Evolutionary conservation across 2,329 filamentous ascomycete genomes (phyloP).

Genomic region (Seiridium cupressi): DNA sequence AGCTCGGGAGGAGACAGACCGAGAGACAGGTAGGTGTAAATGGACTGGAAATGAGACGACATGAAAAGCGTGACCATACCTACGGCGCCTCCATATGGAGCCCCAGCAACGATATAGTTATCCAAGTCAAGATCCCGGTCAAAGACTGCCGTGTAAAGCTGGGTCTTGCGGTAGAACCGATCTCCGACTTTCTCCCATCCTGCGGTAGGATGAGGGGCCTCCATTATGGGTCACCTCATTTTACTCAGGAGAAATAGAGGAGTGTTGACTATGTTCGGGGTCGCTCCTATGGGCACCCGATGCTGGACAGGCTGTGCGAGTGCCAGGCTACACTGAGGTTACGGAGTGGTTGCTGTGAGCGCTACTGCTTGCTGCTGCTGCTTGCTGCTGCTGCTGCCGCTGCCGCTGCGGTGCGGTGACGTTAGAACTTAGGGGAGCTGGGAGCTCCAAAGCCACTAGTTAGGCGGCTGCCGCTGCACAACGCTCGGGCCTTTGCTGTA

Average conservation of each 20-base stretch:
- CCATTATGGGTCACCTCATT: conserved; percentile 45
- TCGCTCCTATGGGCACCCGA: no score
- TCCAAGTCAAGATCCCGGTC: conserved; percentile 92
- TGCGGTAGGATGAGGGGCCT: conserved; percentile 66
- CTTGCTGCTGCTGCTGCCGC: no score
- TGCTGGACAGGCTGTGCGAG: no score
- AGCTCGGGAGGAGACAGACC: background rate
- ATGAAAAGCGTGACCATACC: conserved; percentile 50
- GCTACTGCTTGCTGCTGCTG: no score
- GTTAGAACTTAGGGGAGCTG: background rate
- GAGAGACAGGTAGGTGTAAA: background rate
- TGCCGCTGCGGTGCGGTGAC: background rate
- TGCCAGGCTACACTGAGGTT: no score
- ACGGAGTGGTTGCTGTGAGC: no score
- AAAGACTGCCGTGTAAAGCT: conserved; percentile 90
- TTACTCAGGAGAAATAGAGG: background rate
- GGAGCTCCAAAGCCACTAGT: background rate
- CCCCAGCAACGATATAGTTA: conserved; percentile 88
- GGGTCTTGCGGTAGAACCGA: conserved; percentile 91
- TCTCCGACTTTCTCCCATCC: conserved; percentile 95
- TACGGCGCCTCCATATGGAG: conserved; percentile 89
- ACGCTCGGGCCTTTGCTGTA: background rate
- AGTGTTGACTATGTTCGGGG: background rate
- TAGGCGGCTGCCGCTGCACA: background rate
- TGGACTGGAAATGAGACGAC: conserved; percentile 10